phyloP scores from a whole-genome alignment of 2,329 filamentous ascomycete species.

The Colletotrichum graminicola region DNA sequence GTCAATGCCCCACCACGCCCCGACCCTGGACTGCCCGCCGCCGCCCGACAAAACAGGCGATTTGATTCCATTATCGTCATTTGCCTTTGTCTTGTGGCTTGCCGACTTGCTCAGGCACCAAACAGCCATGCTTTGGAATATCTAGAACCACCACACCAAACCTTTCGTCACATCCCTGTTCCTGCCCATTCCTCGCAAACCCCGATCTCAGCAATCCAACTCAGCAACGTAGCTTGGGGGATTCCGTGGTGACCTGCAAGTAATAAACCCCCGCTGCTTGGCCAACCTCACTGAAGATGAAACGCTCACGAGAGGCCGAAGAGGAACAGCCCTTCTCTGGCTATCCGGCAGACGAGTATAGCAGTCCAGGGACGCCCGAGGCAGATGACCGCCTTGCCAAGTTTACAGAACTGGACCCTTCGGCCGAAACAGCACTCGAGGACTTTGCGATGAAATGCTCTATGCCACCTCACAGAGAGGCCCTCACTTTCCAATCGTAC shows the following conservation, averaged over 20 bases:
- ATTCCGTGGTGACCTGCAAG: slow-evolving; percentile 36
- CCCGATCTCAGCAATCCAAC: slow-evolving; percentile 12
- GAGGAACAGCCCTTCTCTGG: slow-evolving; percentile 58
- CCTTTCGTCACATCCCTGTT: slow-evolving; percentile 4
- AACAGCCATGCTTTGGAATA: slow-evolving; percentile 1
- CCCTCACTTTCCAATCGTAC: slow-evolving; percentile 78
- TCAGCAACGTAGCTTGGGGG: slow-evolving; percentile 13
- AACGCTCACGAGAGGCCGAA: slow-evolving; percentile 72
- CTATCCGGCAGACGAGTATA: slow-evolving; percentile 42
- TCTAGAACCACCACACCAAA: background rate
- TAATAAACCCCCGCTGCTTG: slow-evolving; percentile 36
- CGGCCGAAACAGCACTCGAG: slow-evolving; percentile 49
- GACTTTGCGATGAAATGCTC: slow-evolving; percentile 78
- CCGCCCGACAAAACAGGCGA: slow-evolving; percentile 23
- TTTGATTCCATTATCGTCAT: slow-evolving; percentile 13
- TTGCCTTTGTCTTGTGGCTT: background rate
- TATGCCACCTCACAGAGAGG: slow-evolving; percentile 81
- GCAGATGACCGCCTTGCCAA: slow-evolving; percentile 59
- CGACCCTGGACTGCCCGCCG: slow-evolving; percentile 25
- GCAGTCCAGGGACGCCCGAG: slow-evolving; percentile 31
- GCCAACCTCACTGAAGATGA: slow-evolving; percentile 58
- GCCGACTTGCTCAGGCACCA: slow-evolving; percentile 6
- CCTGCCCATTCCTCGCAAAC: slow-evolving; percentile 11
- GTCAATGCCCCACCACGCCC: slow-evolving; percentile 37
- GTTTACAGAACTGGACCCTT: slow-evolving; percentile 69